Base-by-base conservation (phyloP, 1,284 basidiomycete genomes). In the Boletus semigastroideus region DNA sequence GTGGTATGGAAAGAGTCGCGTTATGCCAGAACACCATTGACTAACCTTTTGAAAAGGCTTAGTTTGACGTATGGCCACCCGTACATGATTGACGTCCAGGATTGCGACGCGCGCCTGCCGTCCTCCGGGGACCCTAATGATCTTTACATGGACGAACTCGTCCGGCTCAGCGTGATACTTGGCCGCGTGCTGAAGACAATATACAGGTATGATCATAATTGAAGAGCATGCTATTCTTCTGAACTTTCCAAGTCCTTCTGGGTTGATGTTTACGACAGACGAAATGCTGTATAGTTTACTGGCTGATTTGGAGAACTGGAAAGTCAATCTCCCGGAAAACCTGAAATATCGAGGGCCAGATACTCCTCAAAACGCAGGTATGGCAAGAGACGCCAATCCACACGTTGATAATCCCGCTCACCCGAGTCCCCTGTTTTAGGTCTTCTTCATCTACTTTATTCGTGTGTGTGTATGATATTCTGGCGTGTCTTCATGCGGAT, bases 401-500 rank as follows among this genome's bases (percentile, higher is more conserved):
- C 16, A 31, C 36, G 16, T 46, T 11, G 28, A 25, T 19, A 45
- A 42, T 50, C 22, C 37, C 49, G 45, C 54, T 54, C 42, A 50
- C 44, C 48, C 41, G 52, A 33, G 42, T 40, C 27, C 16, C 41
- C 46, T 47, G 34, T 12, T 13, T 46, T 54, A 88, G 94, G 93
- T 31, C 75, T 95, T 50, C 76, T 98, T 22, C 92, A 94, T 69
- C 70, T 97, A 50, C 77, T 91, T 44, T 93, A 91, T 66, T 82
- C 88, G n/a, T 90, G 90, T 60, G 84, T 95, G 39, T 86, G 86
- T 63, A 90, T 92, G 84, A 86, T 91, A 68, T 91, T 94, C 73
- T 94, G 90, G 90, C 85, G 92, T 49, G 89, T 95, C 17, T 97
- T 97, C 75, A 94, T 96, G 90, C 83, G 94, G 49, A 91, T 96